phyloP scores from a whole-genome alignment of 208 protist species.

The Blechomonas ayalai region DNA sequence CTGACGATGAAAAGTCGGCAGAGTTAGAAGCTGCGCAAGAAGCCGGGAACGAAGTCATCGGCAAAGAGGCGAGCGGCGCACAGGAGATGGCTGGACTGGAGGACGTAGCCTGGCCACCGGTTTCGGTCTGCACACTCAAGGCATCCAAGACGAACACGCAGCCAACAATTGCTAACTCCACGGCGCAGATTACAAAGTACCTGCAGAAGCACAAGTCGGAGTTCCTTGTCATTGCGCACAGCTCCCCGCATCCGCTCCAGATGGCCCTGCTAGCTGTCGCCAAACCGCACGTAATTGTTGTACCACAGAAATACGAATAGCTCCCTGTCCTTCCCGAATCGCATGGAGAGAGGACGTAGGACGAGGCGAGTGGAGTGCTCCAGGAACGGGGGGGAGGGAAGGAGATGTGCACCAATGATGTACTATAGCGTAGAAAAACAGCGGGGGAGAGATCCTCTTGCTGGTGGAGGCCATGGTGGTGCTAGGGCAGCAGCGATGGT shows the following conservation, averaged over 20 bases:
- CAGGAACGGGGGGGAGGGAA: too few species aligned
- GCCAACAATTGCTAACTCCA: constrained; percentile 23
- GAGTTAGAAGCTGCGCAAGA: neutral
- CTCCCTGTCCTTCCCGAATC: too few species aligned
- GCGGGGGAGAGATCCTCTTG: too few species aligned
- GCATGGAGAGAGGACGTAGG: too few species aligned
- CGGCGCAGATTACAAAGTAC: constrained; percentile 51
- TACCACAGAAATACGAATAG: constrained; percentile 22
- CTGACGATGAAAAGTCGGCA: neutral
- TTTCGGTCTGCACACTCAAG: constrained; percentile 44
- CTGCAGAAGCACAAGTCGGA: constrained; percentile 51
- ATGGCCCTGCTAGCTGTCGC: constrained; percentile 33
- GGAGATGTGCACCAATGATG: too few species aligned
- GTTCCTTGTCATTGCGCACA: constrained; percentile 39
- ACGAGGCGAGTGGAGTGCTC: too few species aligned
- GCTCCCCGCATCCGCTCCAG: constrained; percentile 36
- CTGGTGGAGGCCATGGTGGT: too few species aligned
- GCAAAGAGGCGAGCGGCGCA: neutral
- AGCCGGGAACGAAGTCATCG: neutral
- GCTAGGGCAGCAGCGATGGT: too few species aligned
- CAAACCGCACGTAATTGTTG: constrained; percentile 59
- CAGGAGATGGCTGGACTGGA: neutral
- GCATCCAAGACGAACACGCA: constrained; percentile 41
- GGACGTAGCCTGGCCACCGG: constrained; percentile 24
- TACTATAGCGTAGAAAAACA: too few species aligned